A percentile compares a stretch with the other conserved stretches of the same genome.
phyloP scores from a whole-genome alignment of 257 asterid species.

The Solanum chilense region DNA sequence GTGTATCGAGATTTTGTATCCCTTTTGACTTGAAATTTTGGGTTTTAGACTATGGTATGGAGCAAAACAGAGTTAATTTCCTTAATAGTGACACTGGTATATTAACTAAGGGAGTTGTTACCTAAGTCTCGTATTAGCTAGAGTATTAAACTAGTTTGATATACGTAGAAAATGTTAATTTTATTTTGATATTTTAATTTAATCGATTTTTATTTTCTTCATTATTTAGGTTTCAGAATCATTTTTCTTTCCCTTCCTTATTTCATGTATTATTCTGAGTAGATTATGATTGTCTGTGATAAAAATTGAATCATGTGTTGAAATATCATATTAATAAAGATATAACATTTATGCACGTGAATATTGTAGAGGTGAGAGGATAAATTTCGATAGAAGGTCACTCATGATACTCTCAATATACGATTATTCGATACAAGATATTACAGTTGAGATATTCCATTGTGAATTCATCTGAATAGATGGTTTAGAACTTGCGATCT shows the following conservation, averaged over 20 bases:
- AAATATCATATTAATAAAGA: neutral
- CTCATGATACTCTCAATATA: neutral
- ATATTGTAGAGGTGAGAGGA: neutral
- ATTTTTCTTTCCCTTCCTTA: neutral
- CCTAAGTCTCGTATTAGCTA: neutral
- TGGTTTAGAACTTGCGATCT: neutral
- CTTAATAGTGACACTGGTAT: neutral
- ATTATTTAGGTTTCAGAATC: neutral
- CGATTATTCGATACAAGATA: too few relatives aligned
- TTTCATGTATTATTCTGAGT: neutral
- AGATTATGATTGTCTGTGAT: neutral
- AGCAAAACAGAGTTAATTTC: neutral
- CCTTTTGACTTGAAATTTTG: neutral
- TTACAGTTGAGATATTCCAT: too few relatives aligned
- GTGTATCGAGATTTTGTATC: neutral
- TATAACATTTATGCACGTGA: neutral
- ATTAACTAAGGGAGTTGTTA: neutral
- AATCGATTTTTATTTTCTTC: rapidly evolving
- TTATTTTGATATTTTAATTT: too few relatives aligned
- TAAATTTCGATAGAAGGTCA: neutral
- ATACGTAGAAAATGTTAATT: neutral
- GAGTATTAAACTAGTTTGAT: neutral
- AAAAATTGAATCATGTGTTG: neutral
- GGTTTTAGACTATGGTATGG: neutral
- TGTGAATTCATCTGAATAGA: too few relatives aligned